A percentile compares a stretch with the other conserved stretches of the same genome.
phyloP scores from a whole-genome alignment of 495 filamentous ascomycete genomes.

The Barbatosphaeria neglecta region DNA sequence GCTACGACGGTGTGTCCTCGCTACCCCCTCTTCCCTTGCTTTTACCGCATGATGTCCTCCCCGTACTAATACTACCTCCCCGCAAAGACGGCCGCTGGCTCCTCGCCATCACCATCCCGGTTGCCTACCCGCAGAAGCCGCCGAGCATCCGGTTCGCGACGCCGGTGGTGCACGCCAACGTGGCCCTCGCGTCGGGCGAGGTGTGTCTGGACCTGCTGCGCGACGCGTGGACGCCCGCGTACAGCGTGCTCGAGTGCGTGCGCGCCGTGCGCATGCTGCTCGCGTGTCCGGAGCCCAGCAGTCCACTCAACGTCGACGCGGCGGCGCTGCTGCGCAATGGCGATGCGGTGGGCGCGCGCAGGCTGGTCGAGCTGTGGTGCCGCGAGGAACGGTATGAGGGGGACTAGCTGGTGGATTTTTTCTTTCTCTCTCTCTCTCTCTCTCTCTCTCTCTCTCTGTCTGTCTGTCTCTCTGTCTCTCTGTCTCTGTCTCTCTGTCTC shows the following conservation, averaged over 20 bases:
- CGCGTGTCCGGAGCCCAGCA: conserved; percentile 63
- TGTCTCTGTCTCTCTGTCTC: too few species aligned
- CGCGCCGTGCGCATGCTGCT: conserved; percentile 70
- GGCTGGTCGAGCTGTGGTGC: conserved; percentile 72
- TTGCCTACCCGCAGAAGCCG: conserved; percentile 65
- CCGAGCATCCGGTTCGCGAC: conserved; percentile 71
- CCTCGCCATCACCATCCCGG: conserved; percentile 64
- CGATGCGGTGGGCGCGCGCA: conserved; percentile 65
- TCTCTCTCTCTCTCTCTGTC: too few species aligned
- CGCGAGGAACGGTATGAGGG: conserved; percentile 38
- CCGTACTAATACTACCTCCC: neutral
- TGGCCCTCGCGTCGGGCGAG: conserved; percentile 70
- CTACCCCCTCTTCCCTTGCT: neutral
- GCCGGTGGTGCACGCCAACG: conserved; percentile 75
- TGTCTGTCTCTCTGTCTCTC: too few species aligned
- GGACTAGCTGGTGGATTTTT: conserved; percentile 5
- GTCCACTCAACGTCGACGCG: conserved; percentile 82
- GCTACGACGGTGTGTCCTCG: conserved; percentile 53
- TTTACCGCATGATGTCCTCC: neutral
- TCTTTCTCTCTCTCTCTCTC: too few species aligned
- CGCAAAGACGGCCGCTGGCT: conserved; percentile 67
- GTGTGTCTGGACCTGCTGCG: conserved; percentile 87
- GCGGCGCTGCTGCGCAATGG: conserved; percentile 65
- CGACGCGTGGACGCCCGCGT: conserved; percentile 72
- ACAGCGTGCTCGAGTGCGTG: conserved; percentile 66